Conservation (phyloP, 2,329 filamentous ascomycete species). For the Arthrinium phaeospermum region DNA sequence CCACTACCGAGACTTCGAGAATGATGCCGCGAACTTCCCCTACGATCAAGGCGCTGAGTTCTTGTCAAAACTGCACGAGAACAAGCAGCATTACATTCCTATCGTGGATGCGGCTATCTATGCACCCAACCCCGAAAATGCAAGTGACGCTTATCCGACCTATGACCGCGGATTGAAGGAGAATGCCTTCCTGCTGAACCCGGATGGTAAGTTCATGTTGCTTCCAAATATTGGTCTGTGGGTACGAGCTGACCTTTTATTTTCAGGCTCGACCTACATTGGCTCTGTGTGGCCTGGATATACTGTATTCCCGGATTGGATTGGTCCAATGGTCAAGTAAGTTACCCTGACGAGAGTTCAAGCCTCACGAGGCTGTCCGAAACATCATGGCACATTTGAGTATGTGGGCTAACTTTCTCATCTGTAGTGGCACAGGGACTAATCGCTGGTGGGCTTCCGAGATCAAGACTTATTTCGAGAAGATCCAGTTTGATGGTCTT, state of each 20-base stretch:
- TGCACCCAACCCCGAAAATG: slow-evolving; percentile 72
- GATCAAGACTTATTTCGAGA: slow-evolving; percentile 60
- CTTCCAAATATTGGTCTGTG: too few relatives aligned
- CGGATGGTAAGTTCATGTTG: slow-evolving; percentile 50
- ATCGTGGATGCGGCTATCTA: slow-evolving; percentile 78
- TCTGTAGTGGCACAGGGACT: slow-evolving; percentile 55
- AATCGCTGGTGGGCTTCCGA: slow-evolving; percentile 73
- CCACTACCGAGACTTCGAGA: slow-evolving; percentile 64
- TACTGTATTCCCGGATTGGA: slow-evolving; percentile 76
- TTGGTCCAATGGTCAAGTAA: slow-evolving; percentile 61
- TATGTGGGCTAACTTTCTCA: not conserved
- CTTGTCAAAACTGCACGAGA: slow-evolving; percentile 64
- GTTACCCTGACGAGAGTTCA: not conserved
- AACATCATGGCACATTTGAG: not conserved
- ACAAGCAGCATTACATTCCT: slow-evolving; percentile 71
- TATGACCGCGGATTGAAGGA: slow-evolving; percentile 67
- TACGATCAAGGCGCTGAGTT: slow-evolving; percentile 65
- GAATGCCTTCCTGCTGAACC: slow-evolving; percentile 60
- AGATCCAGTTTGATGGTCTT: slow-evolving; percentile 56
- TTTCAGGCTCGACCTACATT: slow-evolving; percentile 50
- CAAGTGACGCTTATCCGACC: slow-evolving; percentile 65
- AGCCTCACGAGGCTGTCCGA: not conserved
- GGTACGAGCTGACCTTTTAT: not conserved
- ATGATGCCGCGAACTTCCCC: slow-evolving; percentile 62
- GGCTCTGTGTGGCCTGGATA: slow-evolving; percentile 78